These are phyloP conservation scores for Colletotrichum graminicola DNA, from an alignment of 2,329 filamentous ascomycete species.

Conservation along the genomic window DNA sequence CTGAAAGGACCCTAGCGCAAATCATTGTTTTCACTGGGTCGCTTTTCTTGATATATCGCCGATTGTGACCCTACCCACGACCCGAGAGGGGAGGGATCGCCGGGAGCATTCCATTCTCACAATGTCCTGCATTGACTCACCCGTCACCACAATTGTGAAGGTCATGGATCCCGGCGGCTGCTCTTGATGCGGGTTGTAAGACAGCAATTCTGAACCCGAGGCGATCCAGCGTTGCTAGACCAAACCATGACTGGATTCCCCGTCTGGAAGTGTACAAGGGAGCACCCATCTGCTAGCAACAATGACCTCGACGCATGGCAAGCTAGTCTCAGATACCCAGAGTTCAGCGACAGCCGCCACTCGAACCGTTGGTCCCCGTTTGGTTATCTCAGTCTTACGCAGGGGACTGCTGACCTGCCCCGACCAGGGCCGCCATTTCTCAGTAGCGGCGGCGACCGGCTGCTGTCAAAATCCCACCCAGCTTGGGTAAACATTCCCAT, in stretches of 20 bases:
- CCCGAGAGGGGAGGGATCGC: not conserved
- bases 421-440: not conserved
- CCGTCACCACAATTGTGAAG: not conserved
- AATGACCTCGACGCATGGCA: not conserved
- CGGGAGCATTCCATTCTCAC: not conserved
- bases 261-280: not conserved
- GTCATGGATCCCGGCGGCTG: not conserved
- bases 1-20: constrained; percentile 18
- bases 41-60: not conserved
- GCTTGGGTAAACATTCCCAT: not conserved
- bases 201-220: not conserved
- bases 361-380: not conserved
- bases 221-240: not conserved
- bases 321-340: not conserved
- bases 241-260: not conserved
- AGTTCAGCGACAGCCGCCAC: not conserved
- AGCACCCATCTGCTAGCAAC: not conserved
- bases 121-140: constrained; percentile 20
- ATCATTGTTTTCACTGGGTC: constrained; percentile 22
- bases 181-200: not conserved
- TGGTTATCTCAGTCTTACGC: not conserved
- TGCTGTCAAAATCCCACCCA: constrained; percentile 20
- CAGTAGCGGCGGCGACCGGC: constrained; percentile 23
- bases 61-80: constrained; percentile 1
- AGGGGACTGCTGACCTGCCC: constrained; percentile 4